Base-by-base conservation (phyloP, 1,284 basidiomycete genomes). In the Fistulina hepatica region DNA sequence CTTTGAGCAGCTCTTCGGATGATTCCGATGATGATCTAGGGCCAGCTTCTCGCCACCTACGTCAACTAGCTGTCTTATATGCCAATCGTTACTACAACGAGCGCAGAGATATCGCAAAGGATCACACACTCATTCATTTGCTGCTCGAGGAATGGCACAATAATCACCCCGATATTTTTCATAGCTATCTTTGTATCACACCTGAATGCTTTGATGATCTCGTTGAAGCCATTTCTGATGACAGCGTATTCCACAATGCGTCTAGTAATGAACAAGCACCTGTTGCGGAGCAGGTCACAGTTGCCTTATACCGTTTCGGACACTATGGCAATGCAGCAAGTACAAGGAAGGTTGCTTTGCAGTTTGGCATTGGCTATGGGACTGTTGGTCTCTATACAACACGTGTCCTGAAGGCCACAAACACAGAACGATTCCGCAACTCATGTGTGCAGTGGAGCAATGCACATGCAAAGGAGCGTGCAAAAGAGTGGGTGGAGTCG, bases 261-360 rank as follows among this genome's bases (percentile, higher is more conserved):
- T 25, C 24, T 9, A 25, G n/a, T n/a, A 25, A 25, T n/a, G n/a
- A 30, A 7, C n/a, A 30, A n/a, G 27, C 27, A 12, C 46, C 55
- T 12, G 42, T 60, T 11, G 49, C 54, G 20, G 27, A 48, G 8
- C 60, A 64, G 38, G 39, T 63, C 6, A 57, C 56, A 0, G 53
- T 63, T 37, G 28, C 52, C 10, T 49, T 63, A 15, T 61, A 52
- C 36, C 38, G 50, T 2, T 53, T 61, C 44, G 56, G 60, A 1
- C 58, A 60, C 33, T 52, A 48, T 44, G 54, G 57, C 6, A 63
- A 61, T 51, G 53, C 50, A 20, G 53, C 56, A 21, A 56, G 61
- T 6, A 39, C 54, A 39, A 48, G 51, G 5, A 53, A 53, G 37
- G 58, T 58, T 4, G 56, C 54, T 5, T 53, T 64, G 2, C 10